Evolutionary conservation across 257 asterid species (phyloP), one percentile per base, ranked within the genome.

Genomic region (Eucommia ulmoides): DNA sequence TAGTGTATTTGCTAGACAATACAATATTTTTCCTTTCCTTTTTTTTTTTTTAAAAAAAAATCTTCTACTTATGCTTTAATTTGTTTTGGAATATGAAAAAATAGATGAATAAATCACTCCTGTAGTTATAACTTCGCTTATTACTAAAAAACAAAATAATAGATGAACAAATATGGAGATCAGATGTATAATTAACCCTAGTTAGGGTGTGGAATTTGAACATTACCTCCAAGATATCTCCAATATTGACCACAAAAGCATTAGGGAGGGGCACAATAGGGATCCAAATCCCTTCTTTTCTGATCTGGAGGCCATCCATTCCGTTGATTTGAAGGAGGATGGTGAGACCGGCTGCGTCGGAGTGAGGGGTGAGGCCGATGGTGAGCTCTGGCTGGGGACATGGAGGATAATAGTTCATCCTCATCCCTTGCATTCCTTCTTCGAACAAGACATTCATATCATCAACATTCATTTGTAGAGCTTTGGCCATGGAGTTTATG

Each of bases 341-440:
- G 1, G 82, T 55, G 41, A 80, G 75, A 2, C 70, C 84, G 20
- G 2, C 33, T 2, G 74, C 20, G 49, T 76, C 82, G 2, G 84
- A 63, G 41, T 76, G 88, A 1, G 82, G 76, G 64, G 53, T 49
- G 3, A 76, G 73, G 8, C 88, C 88, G 0, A 68, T 65, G 7
- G 66, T 77, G 0, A 61, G 65, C 57, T 79, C 76, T n/a, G 88
- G 80, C 24, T 65, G 69, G 0, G 84, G 80, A 41, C 82, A 79
- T 1, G 77, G 79, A 0, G 88, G 84, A 6, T 79, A 76, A 55
- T 73, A 76, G 38, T 76, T 79, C 69, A 70, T 73, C 56, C 88
- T 70, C 79, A 73, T 70, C 20, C 68, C 1, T 22, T 73, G 84
- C 59, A 20, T 10, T 58, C 69, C 79, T 24, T 63, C 57, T n/a